Percentiles rank a stretch among this genome's conserved stretches.
Evolutionary conservation across 768 basidiomycete genomes (phyloP).

Genomic region (Tylopilus plumbeoviolaceoides): DNA sequence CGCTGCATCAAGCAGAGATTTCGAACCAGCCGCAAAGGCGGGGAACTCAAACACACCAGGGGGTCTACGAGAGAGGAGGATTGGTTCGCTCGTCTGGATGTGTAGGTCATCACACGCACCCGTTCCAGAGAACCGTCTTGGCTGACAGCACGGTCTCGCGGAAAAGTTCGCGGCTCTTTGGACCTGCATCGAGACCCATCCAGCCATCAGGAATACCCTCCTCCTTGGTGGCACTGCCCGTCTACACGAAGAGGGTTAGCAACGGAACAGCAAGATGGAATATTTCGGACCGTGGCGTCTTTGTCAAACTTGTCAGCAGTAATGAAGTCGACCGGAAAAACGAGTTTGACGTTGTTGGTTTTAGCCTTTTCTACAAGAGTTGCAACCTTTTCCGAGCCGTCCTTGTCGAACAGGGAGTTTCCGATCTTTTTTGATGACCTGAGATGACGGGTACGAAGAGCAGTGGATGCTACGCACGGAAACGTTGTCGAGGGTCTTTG

Average conservation of each 20-base stretch:
- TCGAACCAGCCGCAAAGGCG: conserved; percentile 82
- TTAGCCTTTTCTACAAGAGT: conserved; percentile 88
- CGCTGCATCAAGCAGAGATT: conserved; percentile 76
- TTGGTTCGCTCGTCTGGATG: background rate
- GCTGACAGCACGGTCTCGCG: conserved; percentile 74
- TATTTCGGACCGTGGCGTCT: conserved; percentile 64
- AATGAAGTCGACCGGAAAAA: conserved; percentile 93
- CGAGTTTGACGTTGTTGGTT: conserved; percentile 86
- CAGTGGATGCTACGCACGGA: conserved; percentile 41
- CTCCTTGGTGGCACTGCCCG: conserved; percentile 68
- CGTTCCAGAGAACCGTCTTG: conserved; percentile 98
- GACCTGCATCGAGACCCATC: conserved; percentile 94
- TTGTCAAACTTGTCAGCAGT: conserved; percentile 95
- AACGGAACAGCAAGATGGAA: background rate
- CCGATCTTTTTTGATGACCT: conserved; percentile 58
- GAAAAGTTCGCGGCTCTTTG: conserved; percentile 78
- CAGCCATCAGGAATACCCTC: conserved; percentile 89
- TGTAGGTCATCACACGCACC: conserved; percentile 42
- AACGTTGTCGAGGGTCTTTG: conserved; percentile 83
- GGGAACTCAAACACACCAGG: conserved; percentile 98
- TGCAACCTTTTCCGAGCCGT: conserved; percentile 83
- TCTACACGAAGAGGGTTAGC: conserved; percentile 38
- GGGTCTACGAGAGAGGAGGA: conserved; percentile 51
- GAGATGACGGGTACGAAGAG: background rate
- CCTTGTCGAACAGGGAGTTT: conserved; percentile 86